Evolutionary conservation across 2,329 filamentous ascomycete genomes (phyloP).

Genomic region (Fulvia fulva): DNA sequence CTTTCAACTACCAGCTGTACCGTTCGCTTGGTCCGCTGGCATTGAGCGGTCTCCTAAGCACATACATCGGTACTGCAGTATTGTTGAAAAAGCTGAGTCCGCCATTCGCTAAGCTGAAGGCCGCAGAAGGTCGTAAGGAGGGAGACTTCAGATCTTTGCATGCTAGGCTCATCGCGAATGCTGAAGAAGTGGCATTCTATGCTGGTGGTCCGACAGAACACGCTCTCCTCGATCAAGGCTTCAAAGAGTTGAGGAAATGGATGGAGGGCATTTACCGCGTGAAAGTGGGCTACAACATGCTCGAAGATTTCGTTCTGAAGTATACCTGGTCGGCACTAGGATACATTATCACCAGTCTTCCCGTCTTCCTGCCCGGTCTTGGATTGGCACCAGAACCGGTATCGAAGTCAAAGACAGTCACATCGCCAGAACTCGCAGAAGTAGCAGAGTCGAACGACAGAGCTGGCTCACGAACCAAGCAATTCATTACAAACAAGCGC

Average conservation of each 20-base stretch:
- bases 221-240: constrained; percentile 84
- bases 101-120: constrained; percentile 94
- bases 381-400: constrained; percentile 59
- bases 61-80: constrained; percentile 91
- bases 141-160: constrained; percentile 92
- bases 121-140: constrained; percentile 90
- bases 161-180: constrained; percentile 88
- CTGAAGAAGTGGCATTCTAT: constrained; percentile 97
- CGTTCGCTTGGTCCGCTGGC: constrained; percentile 85
- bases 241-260: constrained; percentile 87
- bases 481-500: constrained; percentile 98
- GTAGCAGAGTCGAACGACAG: constrained; percentile 18
- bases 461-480: constrained; percentile 77
- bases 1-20: constrained; percentile 98
- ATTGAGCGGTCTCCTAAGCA: constrained; percentile 77
- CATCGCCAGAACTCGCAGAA: not conserved
- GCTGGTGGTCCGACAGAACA: constrained; percentile 94
- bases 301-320: constrained; percentile 96
- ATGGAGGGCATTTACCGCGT: constrained; percentile 98
- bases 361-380: constrained; percentile 92
- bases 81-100: constrained; percentile 84
- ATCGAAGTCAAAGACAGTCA: constrained; percentile 57
- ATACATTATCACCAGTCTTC: constrained; percentile 86
- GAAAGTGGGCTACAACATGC: constrained; percentile 97
- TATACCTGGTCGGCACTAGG: constrained; percentile 99